Conservation (phyloP, 75 land plant genomes). For the Ceratopteris richardii region DNA sequence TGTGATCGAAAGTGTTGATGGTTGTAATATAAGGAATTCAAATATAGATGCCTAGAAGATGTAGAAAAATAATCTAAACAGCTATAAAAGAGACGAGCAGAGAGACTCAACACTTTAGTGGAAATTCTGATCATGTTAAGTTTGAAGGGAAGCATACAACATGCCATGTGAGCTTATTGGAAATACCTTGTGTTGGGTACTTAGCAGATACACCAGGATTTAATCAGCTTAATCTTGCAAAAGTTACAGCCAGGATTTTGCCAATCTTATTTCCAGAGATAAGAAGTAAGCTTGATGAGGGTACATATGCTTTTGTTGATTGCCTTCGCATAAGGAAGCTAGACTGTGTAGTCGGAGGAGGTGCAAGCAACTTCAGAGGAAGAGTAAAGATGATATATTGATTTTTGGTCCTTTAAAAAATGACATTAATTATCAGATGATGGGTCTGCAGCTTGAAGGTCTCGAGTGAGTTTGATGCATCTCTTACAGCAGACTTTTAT, state of each 20-base stretch:
- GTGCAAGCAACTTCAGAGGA: conserved; percentile 5
- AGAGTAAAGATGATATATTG: neutral
- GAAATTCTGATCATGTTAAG: no score
- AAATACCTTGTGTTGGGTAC: conserved; percentile 64
- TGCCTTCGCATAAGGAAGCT: conserved; percentile 86
- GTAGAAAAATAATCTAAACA: no score
- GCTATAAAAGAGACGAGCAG: no score
- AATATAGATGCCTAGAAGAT: no score
- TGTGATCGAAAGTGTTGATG: no score
- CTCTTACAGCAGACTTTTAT: no score
- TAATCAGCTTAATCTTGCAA: conserved; percentile 76
- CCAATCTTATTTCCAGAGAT: conserved; percentile 67
- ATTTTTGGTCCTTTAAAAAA: neutral
- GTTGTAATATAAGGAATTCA: no score
- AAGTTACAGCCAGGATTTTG: conserved; percentile 61
- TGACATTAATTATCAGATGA: neutral
- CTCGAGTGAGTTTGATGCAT: neutral
- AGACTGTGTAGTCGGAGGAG: conserved; percentile 67
- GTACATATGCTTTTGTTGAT: conserved; percentile 58
- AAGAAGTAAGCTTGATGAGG: conserved; percentile 8
- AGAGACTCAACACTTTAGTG: no score
- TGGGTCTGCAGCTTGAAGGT: neutral
- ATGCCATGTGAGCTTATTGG: conserved; percentile 86
- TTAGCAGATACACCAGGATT: conserved; percentile 98
- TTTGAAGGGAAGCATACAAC: conserved; percentile 96